These are phyloP conservation scores for Hymenoscyphus fructigenus DNA, from an alignment of 2,329 filamentous ascomycete genomes.

Conservation along the genomic window DNA sequence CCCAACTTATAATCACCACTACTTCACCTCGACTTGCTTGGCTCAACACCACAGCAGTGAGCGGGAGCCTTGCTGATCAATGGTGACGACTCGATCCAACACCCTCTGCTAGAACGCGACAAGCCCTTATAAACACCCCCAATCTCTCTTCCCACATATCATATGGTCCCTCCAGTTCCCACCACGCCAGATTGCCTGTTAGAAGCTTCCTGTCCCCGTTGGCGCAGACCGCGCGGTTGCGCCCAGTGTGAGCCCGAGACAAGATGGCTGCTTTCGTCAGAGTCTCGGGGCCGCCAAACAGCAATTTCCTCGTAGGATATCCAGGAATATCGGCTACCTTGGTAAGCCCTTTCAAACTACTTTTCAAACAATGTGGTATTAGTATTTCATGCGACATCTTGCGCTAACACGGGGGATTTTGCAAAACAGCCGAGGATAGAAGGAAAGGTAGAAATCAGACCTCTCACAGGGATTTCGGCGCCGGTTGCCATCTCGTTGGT, in stretches of 20 bases:
- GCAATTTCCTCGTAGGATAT: slow-evolving; percentile 94
- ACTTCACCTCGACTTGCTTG: neutral
- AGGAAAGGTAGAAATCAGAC: slow-evolving; percentile 95
- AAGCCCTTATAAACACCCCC: slow-evolving; percentile 14
- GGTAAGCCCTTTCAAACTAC: slow-evolving; percentile 57
- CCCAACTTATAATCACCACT: neutral
- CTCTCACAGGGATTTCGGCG: slow-evolving; percentile 78
- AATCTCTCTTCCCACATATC: slow-evolving; percentile 18
- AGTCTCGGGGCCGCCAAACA: slow-evolving; percentile 96
- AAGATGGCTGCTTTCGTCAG: slow-evolving; percentile 81
- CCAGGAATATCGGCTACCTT: slow-evolving; percentile 96
- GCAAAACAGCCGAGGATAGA: slow-evolving; percentile 85
- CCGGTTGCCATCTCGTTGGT: slow-evolving; percentile 90
- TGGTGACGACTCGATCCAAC: slow-evolving; percentile 3
- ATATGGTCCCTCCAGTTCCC: slow-evolving; percentile 24
- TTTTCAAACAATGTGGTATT: neutral
- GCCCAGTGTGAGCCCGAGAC: slow-evolving; percentile 34
- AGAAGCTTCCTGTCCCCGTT: slow-evolving; percentile 1
- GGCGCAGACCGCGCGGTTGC: slow-evolving; percentile 34
- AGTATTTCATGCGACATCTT: slow-evolving; percentile 23
- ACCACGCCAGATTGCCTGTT: slow-evolving; percentile 22
- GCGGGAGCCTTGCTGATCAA: slow-evolving; percentile 33
- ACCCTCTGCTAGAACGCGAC: slow-evolving; percentile 19
- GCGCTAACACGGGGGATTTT: slow-evolving; percentile 3
- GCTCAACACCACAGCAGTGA: slow-evolving; percentile 12